Conservation (phyloP, 495 filamentous ascomycete species). For the Aspergillus cavernicola region DNA sequence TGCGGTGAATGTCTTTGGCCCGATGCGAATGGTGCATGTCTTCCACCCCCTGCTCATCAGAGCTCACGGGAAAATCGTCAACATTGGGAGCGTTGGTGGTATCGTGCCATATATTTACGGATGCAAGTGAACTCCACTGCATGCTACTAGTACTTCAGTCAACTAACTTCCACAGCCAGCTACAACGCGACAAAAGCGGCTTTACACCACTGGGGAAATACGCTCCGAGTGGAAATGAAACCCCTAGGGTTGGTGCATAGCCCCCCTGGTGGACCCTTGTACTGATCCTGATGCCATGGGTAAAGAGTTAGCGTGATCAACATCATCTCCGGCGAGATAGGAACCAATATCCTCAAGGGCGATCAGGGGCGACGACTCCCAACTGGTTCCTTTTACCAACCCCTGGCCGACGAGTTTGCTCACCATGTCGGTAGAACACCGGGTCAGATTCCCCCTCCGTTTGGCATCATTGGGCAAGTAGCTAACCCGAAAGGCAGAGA, state of each 20-base stretch:
- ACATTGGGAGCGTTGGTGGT: constrained; percentile 29
- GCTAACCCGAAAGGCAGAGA: neutral
- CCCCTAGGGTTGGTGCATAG: constrained; percentile 22
- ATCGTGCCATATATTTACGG: constrained; percentile 32
- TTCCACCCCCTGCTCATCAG: constrained; percentile 26
- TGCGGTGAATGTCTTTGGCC: constrained; percentile 32
- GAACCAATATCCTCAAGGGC: constrained; percentile 31
- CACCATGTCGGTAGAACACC: constrained; percentile 4
- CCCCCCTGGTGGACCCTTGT: too few relatives aligned
- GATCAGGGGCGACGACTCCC: constrained; percentile 20
- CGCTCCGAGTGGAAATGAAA: constrained; percentile 29
- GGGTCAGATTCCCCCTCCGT: neutral
- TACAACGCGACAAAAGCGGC: constrained; percentile 35
- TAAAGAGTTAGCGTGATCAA: constrained; percentile 16
- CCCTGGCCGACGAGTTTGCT: constrained; percentile 3
- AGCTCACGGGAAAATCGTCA: constrained; percentile 21
- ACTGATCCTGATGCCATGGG: neutral
- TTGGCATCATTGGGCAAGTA: too few relatives aligned
- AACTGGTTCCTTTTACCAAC: constrained; percentile 14
- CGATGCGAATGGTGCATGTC: constrained; percentile 31
- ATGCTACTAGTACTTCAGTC: too few relatives aligned
- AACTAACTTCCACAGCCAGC: too few relatives aligned
- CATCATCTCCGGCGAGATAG: constrained; percentile 31
- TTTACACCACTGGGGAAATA: constrained; percentile 27
- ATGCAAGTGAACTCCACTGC: constrained; percentile 3